These are phyloP conservation scores for Ammopiptanthus mongolicus DNA, from an alignment of 306 rosid species.

Conservation along the genomic window DNA sequence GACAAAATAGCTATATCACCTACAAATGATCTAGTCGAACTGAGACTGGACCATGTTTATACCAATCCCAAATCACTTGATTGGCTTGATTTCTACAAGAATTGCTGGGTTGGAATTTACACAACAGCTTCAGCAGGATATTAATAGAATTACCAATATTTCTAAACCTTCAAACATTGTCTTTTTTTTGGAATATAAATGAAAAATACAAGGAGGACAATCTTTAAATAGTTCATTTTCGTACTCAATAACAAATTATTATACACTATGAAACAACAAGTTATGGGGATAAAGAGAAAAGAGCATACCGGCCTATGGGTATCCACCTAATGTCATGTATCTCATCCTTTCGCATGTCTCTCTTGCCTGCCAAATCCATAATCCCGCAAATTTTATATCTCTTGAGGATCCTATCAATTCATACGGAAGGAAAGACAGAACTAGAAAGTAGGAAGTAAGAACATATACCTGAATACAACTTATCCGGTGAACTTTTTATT, in stretches of 20 bases:
- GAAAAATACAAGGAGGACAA: neutral
- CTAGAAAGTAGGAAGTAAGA: constrained; percentile 1
- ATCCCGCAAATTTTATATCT: neutral
- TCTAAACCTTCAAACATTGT: neutral
- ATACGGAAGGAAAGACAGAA: neutral
- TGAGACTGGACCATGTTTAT: neutral
- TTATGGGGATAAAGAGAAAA: constrained; percentile 8
- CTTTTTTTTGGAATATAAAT: neutral
- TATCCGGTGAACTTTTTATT: constrained; percentile 12
- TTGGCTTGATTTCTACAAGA: constrained; percentile 14
- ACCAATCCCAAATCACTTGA: neutral
- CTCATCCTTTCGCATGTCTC: constrained; percentile 27
- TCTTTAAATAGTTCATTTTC: neutral
- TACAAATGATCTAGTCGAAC: constrained; percentile 1
- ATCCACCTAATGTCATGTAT: constrained; percentile 33
- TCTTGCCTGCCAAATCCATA: constrained; percentile 35
- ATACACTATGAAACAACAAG: constrained; percentile 1
- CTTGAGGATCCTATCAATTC: neutral
- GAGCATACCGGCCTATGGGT: constrained; percentile 39
- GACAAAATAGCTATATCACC: constrained; percentile 10
- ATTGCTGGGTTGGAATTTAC: neutral
- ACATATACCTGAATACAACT: constrained; percentile 28
- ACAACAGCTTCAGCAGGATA: constrained; percentile 1
- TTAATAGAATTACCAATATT: constrained; percentile 9
- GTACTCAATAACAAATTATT: neutral